Evolutionary conservation across 1,284 basidiomycete species (phyloP), one percentile per base, ranked within the genome.

Genomic region (Cutaneotrichosporon daszewskae): DNA sequence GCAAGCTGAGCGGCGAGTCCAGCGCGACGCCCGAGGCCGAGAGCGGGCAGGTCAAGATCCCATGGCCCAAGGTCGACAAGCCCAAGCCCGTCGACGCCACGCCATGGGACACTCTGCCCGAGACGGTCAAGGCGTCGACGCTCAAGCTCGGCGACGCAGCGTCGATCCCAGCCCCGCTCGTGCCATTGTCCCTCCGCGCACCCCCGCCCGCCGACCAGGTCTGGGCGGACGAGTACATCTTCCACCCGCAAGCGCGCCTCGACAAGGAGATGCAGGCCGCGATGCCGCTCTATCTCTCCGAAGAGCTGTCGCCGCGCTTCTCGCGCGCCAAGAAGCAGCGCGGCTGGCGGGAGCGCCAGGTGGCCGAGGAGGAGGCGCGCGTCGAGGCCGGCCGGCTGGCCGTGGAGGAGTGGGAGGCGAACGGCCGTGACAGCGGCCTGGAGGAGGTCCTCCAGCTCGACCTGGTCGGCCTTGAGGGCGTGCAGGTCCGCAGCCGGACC

Each of bases 221-320:
- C 26, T 54, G 47, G 36, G 51, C 60, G 4, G 54, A 68, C 37
- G 37, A 45, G 31, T 54, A 60, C 48, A 52, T 55, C 32, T 46
- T 57, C 40, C 32, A 37, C 32, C 43, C 53, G 28, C 20, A 19
- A 5, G 19, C 37, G 9, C 44, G 51, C 34, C 11, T 17, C 32
- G 32, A 50, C 27, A 40, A 42, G 0, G n/a, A 27, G 3, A 43
- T 66, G 26, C 65, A 72, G 49, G 45, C 56, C 19, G 42, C 61
- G 17, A 70, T 72, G 68, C 69, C 69, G 1, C 49, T 72, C 4
- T 69, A 68, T 51, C 57, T 72, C 16, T 53, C 51, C 27, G 66
- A 72, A 38, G 69, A 72, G 51, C 57, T 72, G 0, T 57, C 60
- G 17, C 68, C 68, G 20, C 57, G 69, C 43, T 68, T 64, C 48